Evolutionary conservation across 345 rosid species (phyloP).

Genomic region (Pistacia integerrima): DNA sequence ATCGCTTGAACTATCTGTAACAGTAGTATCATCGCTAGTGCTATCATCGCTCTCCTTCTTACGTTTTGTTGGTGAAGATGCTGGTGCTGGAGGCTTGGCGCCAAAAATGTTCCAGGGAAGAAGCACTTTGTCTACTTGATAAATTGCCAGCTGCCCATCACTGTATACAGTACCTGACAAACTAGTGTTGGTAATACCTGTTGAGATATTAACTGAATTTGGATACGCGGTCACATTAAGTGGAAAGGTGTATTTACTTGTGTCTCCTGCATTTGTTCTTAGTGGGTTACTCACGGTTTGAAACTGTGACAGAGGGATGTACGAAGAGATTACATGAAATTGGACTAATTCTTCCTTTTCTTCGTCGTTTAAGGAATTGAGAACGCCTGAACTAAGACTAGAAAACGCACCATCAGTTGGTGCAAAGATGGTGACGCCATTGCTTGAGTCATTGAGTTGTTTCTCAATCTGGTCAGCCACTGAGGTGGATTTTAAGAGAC

Average conservation of each 20-base stretch:
- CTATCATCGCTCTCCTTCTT: conserved; percentile 27
- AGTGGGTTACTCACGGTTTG: conserved; percentile 46
- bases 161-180: conserved; percentile 32
- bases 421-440: conserved; percentile 38
- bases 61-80: conserved; percentile 36
- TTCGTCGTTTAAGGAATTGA: conserved; percentile 31
- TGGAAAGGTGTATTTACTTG: conserved; percentile 22
- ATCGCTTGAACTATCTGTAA: conserved; percentile 12
- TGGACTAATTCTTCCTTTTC: conserved; percentile 34
- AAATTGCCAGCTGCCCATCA: conserved; percentile 43
- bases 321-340: conserved; percentile 35
- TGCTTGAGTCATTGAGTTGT: conserved; percentile 40
- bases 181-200: conserved; percentile 41
- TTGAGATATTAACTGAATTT: conserved; percentile 39
- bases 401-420: conserved; percentile 39
- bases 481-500: conserved; percentile 30
- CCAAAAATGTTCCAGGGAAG: conserved; percentile 42
- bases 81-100: conserved; percentile 45
- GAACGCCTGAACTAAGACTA: conserved; percentile 34
- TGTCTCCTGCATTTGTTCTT: conserved; percentile 39
- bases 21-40: conserved; percentile 13
- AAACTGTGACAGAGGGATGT: conserved; percentile 34
- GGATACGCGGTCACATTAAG: conserved; percentile 32
- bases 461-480: conserved; percentile 27
- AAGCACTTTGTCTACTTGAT: conserved; percentile 45